These are phyloP conservation scores for Coemansia sp. DNA, from an alignment of 192 early-diverging fungal genomes.

Conservation along the genomic window DNA sequence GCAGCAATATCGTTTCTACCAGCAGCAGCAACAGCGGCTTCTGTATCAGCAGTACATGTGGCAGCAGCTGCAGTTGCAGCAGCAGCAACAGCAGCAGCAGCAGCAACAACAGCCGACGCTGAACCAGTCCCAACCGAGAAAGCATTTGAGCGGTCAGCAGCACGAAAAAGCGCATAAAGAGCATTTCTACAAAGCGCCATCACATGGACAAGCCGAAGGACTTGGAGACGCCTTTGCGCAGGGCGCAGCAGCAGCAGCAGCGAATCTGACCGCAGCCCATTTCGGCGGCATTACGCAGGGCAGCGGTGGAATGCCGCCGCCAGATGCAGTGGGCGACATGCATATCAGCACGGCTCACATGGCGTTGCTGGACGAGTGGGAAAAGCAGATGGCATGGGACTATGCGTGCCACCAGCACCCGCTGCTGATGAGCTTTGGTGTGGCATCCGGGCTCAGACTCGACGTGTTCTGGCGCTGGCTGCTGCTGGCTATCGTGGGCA, in stretches of 20 bases:
- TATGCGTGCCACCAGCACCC: slow-evolving; percentile 48
- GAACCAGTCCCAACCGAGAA: background rate
- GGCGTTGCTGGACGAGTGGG: slow-evolving; percentile 23
- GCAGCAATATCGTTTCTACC: slow-evolving; percentile 15
- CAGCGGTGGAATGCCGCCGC: background rate
- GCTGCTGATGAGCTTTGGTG: slow-evolving; percentile 39
- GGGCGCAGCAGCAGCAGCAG: slow-evolving; percentile 2
- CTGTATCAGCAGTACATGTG: slow-evolving; percentile 8
- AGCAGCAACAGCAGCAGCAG: slow-evolving; percentile 15
- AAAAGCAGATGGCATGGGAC: slow-evolving; percentile 43
- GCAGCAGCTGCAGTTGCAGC: slow-evolving; percentile 15
- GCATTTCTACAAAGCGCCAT: background rate
- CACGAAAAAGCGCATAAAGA: background rate
- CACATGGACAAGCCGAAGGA: background rate
- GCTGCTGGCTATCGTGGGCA: slow-evolving; percentile 22
- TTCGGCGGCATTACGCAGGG: slow-evolving; percentile 1
- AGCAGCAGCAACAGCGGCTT: slow-evolving; percentile 12
- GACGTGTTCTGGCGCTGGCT: slow-evolving; percentile 36
- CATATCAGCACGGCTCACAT: slow-evolving; percentile 20
- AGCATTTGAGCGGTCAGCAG: background rate
- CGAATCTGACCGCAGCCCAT: background rate
- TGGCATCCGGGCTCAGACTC: slow-evolving; percentile 28
- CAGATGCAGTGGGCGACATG: slow-evolving; percentile 14
- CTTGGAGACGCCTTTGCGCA: background rate
- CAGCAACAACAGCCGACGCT: slow-evolving; percentile 4